Percentiles rank a stretch among this genome's conserved stretches.
Evolutionary conservation across 352 stramenopile genomes (phyloP).

Genomic region (Thraustochytrium striatum): DNA sequence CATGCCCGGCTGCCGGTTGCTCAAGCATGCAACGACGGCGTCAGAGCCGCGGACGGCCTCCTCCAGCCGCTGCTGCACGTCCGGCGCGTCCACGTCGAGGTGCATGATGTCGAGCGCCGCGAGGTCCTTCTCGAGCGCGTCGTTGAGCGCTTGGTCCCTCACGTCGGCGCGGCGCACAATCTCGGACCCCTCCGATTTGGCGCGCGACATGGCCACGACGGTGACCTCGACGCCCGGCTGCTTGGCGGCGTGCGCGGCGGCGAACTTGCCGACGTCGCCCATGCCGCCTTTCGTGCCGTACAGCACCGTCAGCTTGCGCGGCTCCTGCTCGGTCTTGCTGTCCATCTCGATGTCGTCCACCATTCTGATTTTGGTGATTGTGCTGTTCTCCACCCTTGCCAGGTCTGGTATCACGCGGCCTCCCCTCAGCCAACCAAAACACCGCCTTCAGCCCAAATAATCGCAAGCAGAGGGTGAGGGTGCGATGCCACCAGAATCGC

Average conservation of each 20-base stretch:
- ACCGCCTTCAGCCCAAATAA: no score
- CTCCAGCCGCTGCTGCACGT: neutral
- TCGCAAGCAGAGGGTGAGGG: no score
- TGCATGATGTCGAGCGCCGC: neutral
- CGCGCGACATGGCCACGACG: no score
- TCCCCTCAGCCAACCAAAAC: no score
- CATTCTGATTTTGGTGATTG: no score
- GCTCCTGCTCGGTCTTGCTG: no score
- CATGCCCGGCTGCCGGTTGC: conserved; percentile 4
- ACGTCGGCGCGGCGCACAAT: neutral
- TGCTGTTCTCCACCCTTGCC: no score
- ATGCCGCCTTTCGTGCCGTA: neutral
- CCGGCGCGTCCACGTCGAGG: neutral
- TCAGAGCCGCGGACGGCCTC: neutral
- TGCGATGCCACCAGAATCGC: no score
- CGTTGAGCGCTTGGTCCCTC: no score
- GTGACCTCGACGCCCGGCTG: neutral
- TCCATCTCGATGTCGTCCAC: no score
- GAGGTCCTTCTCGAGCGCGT: neutral
- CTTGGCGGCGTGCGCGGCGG: neutral
- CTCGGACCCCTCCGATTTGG: no score
- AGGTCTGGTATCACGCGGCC: no score
- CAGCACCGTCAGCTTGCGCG: neutral
- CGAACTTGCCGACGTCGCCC: neutral
- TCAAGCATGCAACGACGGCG: neutral